These are phyloP conservation scores for Arabis alpina DNA, from an alignment of 345 rosid species.

Conservation along the genomic window DNA sequence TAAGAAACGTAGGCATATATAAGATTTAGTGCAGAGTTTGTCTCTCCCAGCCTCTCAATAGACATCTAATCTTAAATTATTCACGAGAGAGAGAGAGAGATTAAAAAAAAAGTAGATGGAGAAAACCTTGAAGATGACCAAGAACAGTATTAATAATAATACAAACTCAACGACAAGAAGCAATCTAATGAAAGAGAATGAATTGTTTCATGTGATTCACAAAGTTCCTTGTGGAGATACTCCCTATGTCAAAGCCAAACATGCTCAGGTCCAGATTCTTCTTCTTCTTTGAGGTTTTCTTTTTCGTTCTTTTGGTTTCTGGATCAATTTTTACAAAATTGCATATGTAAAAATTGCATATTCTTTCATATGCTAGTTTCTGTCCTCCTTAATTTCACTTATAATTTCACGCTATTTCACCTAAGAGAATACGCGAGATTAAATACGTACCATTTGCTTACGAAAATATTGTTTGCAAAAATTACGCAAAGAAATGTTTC, in stretches of 20 bases:
- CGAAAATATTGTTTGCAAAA: too few species aligned
- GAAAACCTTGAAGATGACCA: conserved; percentile 43
- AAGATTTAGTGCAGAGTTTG: conserved; percentile 13
- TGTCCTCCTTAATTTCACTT: not conserved
- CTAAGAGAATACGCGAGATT: too few species aligned
- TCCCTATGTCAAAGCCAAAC: conserved; percentile 86
- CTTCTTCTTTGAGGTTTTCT: not conserved
- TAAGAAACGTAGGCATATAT: conserved; percentile 22
- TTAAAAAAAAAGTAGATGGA: conserved; percentile 26
- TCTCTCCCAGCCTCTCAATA: conserved; percentile 33
- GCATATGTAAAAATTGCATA: too few species aligned
- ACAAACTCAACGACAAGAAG: conserved; percentile 14
- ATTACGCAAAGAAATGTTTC: not conserved
- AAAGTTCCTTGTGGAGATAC: conserved; percentile 88
- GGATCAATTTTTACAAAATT: too few species aligned
- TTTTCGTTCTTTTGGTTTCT: not conserved
- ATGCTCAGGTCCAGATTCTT: conserved; percentile 68
- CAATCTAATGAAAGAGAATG: conserved; percentile 43
- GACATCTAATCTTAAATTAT: conserved; percentile 5
- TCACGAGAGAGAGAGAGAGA: conserved; percentile 12
- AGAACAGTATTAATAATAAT: conserved; percentile 12
- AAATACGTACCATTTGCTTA: too few species aligned
- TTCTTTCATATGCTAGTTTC: too few species aligned
- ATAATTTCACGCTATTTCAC: too few species aligned
- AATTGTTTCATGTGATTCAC: conserved; percentile 63